These are phyloP conservation scores for Hemileccinum hortonii DNA, from an alignment of 1,284 basidiomycete species.

Conservation along the genomic window DNA sequence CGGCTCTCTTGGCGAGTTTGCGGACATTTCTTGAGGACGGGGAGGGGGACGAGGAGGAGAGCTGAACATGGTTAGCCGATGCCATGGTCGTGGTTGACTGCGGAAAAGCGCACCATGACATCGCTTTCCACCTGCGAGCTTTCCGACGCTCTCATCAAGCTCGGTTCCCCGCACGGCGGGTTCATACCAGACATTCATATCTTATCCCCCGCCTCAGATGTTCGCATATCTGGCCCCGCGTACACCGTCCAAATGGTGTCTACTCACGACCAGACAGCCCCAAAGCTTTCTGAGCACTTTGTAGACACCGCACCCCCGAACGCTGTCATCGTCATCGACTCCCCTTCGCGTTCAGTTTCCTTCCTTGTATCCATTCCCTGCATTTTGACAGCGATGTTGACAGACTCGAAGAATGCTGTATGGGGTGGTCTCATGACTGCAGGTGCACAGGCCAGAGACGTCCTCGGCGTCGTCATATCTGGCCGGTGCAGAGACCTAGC, in stretches of 20 bases:
- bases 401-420: conserved; percentile 80
- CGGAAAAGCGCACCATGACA: conserved; percentile 10
- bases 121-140: conserved; percentile 75
- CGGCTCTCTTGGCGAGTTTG: conserved; percentile 36
- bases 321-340: conserved; percentile 75
- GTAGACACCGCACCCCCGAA: conserved; percentile 76
- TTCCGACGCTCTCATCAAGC: conserved; percentile 89
- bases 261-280: conserved; percentile 58
- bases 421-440: conserved; percentile 94
- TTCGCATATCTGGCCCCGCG: conserved; percentile 70
- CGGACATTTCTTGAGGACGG: conserved; percentile 22
- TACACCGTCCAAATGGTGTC: conserved; percentile 91
- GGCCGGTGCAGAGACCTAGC: conserved; percentile 81
- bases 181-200: conserved; percentile 78
- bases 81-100: conserved; percentile 8
- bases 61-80: conserved; percentile 9
- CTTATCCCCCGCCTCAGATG: conserved; percentile 43
- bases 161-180: conserved; percentile 75
- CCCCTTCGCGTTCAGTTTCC: conserved; percentile 62
- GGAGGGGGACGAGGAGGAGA: conserved; percentile 13
- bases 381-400: conserved; percentile 6
- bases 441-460: conserved; percentile 69
- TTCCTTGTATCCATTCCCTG: conserved; percentile 5
- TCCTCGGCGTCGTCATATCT: conserved; percentile 76
- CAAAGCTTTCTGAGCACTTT: conserved; percentile 75